Evolutionary conservation across 164 flowering plant genomes (phyloP).

Genomic region (Chimonanthus salicifolius): DNA sequence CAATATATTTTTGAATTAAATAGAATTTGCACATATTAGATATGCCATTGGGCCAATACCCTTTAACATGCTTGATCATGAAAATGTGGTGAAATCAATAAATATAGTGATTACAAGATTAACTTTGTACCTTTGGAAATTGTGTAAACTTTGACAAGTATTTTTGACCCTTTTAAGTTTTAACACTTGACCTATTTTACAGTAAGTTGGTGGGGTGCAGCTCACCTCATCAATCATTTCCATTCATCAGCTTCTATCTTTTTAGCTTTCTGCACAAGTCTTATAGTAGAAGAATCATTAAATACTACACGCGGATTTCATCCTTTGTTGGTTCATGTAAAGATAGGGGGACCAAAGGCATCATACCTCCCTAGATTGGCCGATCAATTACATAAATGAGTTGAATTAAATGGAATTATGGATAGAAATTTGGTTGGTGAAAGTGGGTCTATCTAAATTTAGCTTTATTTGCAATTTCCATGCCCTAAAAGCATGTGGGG

Average conservation of each 20-base stretch:
- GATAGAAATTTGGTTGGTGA: not conserved
- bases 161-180: too few relatives aligned
- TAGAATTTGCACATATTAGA: too few relatives aligned
- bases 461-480: not conserved
- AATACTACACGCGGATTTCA: not conserved
- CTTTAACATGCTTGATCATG: too few relatives aligned
- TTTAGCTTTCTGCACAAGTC: not conserved
- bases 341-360: not conserved
- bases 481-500: not conserved
- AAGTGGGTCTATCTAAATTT: not conserved
- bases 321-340: not conserved
- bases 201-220: not conserved
- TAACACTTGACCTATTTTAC: too few relatives aligned
- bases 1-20: too few relatives aligned
- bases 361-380: not conserved
- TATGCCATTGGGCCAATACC: too few relatives aligned
- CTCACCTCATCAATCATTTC: not conserved
- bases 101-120: too few relatives aligned
- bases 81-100: too few relatives aligned
- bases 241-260: not conserved
- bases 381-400: not conserved
- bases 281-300: not conserved
- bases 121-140: too few relatives aligned
- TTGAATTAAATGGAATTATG: not conserved
- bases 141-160: too few relatives aligned